phyloP scores from a whole-genome alignment of 2,329 filamentous ascomycete species.

The Neonectria magnoliae region DNA sequence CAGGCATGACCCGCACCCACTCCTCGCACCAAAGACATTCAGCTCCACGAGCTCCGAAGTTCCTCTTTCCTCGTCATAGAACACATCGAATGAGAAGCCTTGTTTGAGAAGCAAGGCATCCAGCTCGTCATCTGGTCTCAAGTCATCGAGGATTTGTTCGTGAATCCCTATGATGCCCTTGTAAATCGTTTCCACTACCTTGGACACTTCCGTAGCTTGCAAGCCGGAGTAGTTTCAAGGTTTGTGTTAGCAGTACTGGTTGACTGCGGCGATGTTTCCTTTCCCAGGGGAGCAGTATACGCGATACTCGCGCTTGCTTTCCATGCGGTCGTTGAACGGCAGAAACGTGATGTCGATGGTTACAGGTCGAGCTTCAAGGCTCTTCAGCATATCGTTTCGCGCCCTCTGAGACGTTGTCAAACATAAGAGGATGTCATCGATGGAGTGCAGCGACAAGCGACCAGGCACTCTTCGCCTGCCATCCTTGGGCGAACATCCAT shows the following conservation, averaged over 20 bases:
- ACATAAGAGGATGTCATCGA: not conserved
- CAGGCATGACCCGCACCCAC: slow-evolving; percentile 56
- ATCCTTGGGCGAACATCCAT: slow-evolving; percentile 57
- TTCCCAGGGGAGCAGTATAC: slow-evolving; percentile 53
- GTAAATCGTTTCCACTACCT: slow-evolving; percentile 9
- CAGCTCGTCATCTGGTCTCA: slow-evolving; percentile 24
- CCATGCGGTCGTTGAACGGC: slow-evolving; percentile 54
- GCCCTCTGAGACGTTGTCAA: not conserved
- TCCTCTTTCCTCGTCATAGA: slow-evolving; percentile 44
- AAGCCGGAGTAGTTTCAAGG: slow-evolving; percentile 43
- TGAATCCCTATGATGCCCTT: slow-evolving; percentile 19
- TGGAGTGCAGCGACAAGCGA: not conserved
- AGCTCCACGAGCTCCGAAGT: slow-evolving; percentile 52
- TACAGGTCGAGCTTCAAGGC: not conserved
- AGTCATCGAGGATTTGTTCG: slow-evolving; percentile 13
- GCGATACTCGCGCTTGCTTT: slow-evolving; percentile 51
- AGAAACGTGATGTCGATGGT: slow-evolving; percentile 51
- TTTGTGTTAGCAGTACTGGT: slow-evolving; percentile 54
- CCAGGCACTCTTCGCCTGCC: slow-evolving; percentile 36
- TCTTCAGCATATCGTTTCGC: not conserved
- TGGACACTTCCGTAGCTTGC: slow-evolving; percentile 15
- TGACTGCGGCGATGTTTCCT: slow-evolving; percentile 49
- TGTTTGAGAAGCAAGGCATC: slow-evolving; percentile 47
- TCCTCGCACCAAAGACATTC: slow-evolving; percentile 56
- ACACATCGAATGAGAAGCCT: slow-evolving; percentile 56